Evolutionary conservation across 495 filamentous ascomycete genomes (phyloP).

Genomic region (Immersiella caudata): DNA sequence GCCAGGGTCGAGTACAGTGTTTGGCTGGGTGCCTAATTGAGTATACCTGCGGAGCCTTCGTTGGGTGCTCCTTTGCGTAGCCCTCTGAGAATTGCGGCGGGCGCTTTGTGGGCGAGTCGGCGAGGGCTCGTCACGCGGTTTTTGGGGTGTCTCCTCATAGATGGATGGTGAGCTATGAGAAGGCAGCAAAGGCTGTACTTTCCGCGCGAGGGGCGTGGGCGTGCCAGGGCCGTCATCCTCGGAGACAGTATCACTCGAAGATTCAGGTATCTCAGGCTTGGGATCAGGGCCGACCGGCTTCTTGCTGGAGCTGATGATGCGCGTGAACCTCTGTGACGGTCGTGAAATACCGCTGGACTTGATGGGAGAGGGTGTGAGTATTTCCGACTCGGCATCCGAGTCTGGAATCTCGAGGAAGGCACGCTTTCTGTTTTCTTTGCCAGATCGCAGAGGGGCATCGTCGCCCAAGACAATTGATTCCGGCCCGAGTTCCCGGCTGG

Average conservation of each 20-base stretch:
- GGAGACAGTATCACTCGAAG: background rate
- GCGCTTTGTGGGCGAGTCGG: slow-evolving; percentile 2
- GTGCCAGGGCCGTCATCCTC: slow-evolving; percentile 11
- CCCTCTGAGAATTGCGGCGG: background rate
- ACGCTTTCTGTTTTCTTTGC: slow-evolving; percentile 20
- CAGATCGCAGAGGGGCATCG: slow-evolving; percentile 14
- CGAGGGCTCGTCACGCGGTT: slow-evolving; percentile 19
- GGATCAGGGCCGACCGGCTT: background rate
- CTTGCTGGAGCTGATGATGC: background rate
- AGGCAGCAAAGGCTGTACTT: slow-evolving; percentile 28
- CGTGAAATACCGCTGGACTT: slow-evolving; percentile 10
- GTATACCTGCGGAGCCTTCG: slow-evolving; percentile 16
- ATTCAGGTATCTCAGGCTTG: background rate
- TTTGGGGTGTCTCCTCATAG: slow-evolving; percentile 32
- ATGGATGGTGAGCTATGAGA: slow-evolving; percentile 26
- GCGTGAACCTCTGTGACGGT: slow-evolving; percentile 14
- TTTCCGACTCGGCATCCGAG: slow-evolving; percentile 44
- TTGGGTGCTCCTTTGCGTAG: slow-evolving; percentile 7
- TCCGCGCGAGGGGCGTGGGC: slow-evolving; percentile 17
- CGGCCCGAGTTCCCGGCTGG: slow-evolving; percentile 21
- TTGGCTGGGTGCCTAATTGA: slow-evolving; percentile 18
- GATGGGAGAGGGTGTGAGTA: slow-evolving; percentile 30
- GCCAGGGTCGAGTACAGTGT: slow-evolving; percentile 15
- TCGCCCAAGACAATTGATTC: slow-evolving; percentile 6
- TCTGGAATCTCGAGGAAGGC: slow-evolving; percentile 42